phyloP scores from a whole-genome alignment of 2,329 filamentous ascomycete genomes.

The Colletotrichum lentis region DNA sequence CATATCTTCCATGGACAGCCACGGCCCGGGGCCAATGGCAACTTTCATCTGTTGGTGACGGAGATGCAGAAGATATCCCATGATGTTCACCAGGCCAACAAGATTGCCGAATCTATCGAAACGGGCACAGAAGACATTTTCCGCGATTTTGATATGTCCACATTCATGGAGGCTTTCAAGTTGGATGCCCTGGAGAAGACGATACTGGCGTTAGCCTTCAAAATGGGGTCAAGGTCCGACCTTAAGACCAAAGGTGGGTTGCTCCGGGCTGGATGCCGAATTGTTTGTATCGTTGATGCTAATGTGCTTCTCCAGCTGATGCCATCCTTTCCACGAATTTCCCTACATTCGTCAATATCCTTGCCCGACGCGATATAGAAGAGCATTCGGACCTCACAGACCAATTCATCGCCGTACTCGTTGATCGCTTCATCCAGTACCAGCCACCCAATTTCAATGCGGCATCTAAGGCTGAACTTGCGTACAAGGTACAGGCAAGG shows the following conservation, averaged over 20 bases:
- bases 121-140: constrained; percentile 91
- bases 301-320: constrained; percentile 69
- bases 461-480: constrained; percentile 73
- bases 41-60: constrained; percentile 80
- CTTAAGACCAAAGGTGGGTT: constrained; percentile 85
- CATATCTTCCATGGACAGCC: constrained; percentile 87
- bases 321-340: constrained; percentile 87
- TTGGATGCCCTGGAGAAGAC: constrained; percentile 89
- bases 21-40: constrained; percentile 78
- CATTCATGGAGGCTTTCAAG: constrained; percentile 96
- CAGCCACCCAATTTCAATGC: constrained; percentile 87
- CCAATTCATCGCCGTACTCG: constrained; percentile 77
- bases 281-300: constrained; percentile 52
- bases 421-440: constrained; percentile 87
- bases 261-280: constrained; percentile 8
- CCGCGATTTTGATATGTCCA: constrained; percentile 93
- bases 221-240: constrained; percentile 79
- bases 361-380: constrained; percentile 71
- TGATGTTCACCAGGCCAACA: constrained; percentile 82
- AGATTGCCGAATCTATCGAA: constrained; percentile 94
- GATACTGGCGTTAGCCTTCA: constrained; percentile 87
- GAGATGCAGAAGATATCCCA: constrained; percentile 88
- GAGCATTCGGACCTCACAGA: constrained; percentile 72
- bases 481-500: constrained; percentile 71
- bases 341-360: constrained; percentile 76